phyloP scores from a whole-genome alignment of 2,329 filamentous ascomycete species.

The Neofusicoccum parvum region DNA sequence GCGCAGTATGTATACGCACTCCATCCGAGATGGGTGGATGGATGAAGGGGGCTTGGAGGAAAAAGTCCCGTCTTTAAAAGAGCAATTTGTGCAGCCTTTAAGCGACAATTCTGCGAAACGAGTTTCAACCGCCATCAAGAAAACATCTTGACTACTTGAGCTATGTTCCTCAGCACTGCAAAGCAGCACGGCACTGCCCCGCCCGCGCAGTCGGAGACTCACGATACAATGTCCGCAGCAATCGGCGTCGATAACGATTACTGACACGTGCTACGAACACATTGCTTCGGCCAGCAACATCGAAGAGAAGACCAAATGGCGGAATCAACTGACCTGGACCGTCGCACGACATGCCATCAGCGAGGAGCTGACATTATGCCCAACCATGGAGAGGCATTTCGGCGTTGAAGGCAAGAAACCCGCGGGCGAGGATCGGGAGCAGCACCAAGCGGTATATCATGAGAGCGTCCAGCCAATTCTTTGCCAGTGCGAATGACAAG shows the following conservation, averaged over 20 bases:
- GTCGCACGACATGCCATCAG: slow-evolving; percentile 26
- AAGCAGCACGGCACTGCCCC: neutral
- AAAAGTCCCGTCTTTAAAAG: too few species aligned
- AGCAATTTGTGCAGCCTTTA: neutral
- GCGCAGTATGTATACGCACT: too few species aligned
- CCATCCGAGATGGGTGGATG: too few species aligned
- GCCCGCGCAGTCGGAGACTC: neutral
- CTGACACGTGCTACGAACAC: neutral
- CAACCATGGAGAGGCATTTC: slow-evolving; percentile 25
- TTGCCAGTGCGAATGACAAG: too few species aligned
- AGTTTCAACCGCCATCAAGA: neutral
- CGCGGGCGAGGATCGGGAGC: slow-evolving; percentile 22
- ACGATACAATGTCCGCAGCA: neutral
- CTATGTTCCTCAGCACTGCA: neutral
- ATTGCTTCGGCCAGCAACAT: neutral
- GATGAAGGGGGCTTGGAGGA: too few species aligned
- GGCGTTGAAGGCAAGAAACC: slow-evolving; percentile 23
- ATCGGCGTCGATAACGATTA: neutral
- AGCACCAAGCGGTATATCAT: slow-evolving; percentile 15
- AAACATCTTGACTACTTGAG: neutral
- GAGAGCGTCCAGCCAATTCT: too few species aligned
- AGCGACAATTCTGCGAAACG: too few species aligned
- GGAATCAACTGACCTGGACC: slow-evolving; percentile 24
- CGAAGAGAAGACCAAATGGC: slow-evolving; percentile 24
- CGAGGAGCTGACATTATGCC: slow-evolving; percentile 26